phyloP scores from a whole-genome alignment of 1,284 basidiomycete genomes.

The Vanrija sp. region DNA sequence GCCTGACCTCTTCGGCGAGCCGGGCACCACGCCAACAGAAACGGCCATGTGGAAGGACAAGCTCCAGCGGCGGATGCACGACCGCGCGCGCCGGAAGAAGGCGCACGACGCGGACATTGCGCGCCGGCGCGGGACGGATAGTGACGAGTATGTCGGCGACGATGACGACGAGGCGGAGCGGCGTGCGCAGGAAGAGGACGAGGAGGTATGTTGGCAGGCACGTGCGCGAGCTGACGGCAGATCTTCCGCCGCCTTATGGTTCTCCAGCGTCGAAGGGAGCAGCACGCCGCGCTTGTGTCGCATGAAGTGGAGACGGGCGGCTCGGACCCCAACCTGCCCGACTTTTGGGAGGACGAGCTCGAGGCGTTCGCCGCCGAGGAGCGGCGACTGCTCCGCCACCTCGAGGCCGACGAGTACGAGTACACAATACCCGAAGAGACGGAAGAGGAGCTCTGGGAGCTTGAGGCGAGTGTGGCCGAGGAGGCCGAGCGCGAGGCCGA shows the following conservation, averaged over 20 bases:
- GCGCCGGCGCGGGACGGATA: conserved; percentile 21
- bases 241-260: conserved; percentile 44
- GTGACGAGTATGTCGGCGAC: conserved; percentile 22
- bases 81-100: conserved; percentile 27
- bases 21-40: conserved; percentile 34
- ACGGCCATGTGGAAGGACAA: conserved; percentile 39
- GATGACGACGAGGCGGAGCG: conserved; percentile 38
- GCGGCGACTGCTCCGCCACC: conserved; percentile 3
- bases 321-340: conserved; percentile 31
- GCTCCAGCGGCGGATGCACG: conserved; percentile 31
- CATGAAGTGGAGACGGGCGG: conserved; percentile 38
- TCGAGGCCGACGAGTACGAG: conserved; percentile 5
- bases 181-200: conserved; percentile 40
- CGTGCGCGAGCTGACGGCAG: conserved; percentile 16
- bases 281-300: conserved; percentile 28
- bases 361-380: conserved; percentile 20
- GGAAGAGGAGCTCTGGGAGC: conserved; percentile 30
- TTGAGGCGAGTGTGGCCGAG: conserved; percentile 28
- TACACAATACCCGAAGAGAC: conserved; percentile 4
- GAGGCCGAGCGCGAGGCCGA: conserved; percentile 25
- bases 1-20: conserved; percentile 29
- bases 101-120: conserved; percentile 26
- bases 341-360: conserved; percentile 40
- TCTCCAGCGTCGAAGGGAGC: conserved; percentile 30
- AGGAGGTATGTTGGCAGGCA: conserved; percentile 32